Base-by-base conservation (phyloP, 495 filamentous ascomycete genomes). In the Hypoxylon intermedium region DNA sequence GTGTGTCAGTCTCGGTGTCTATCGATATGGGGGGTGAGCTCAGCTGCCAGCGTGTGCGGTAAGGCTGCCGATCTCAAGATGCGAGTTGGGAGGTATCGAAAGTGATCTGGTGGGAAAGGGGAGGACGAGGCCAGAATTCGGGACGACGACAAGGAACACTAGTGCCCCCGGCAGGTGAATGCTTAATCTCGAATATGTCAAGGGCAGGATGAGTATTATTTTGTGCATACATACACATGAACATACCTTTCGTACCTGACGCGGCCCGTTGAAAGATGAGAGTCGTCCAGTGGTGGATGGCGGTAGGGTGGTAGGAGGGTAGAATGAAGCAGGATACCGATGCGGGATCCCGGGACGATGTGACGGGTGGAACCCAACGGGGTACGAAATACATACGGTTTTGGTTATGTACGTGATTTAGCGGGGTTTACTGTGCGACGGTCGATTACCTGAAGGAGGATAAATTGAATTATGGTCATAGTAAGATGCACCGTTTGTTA, bases 261-360 rank as follows among this genome's bases (percentile, higher is more conserved):
- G 40, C 30, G 51, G 38, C 12, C 52, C 46, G 24, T 45, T 13
- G 9, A 31, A 33, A 38, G 19, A 45, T 4, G 9, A 18, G 26
- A n/a, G 36, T 5, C 20, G 46, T 40, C 21, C 5, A 45, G 19
- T 20, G 50, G 28, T 56, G 52, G 30, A 61, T 44, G 44, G 24
- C 4, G 15, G 37, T 19, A 45, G 54, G 21, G 34, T 37, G 15
- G n/a, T 13, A n/a, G 13, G 3, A 15, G 15, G 37, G 43, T 36
- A 46, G 42, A 40, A 53, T 26, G 24, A n/a, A n/a, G n/a, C n/a
- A n/a, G n/a, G n/a, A n/a, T n/a, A 54, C 23, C 21, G 61, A 65
- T 65, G 55, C 50, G 55, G 61, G 61, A 65, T 59, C 49, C 54
- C 61, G 61, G 61, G 50, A 55, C n/a, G 55, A 59, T 65, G 54